These are phyloP conservation scores for Carnegiea gigantea DNA, from an alignment of 179 eudicot genomes.

Conservation along the genomic window DNA sequence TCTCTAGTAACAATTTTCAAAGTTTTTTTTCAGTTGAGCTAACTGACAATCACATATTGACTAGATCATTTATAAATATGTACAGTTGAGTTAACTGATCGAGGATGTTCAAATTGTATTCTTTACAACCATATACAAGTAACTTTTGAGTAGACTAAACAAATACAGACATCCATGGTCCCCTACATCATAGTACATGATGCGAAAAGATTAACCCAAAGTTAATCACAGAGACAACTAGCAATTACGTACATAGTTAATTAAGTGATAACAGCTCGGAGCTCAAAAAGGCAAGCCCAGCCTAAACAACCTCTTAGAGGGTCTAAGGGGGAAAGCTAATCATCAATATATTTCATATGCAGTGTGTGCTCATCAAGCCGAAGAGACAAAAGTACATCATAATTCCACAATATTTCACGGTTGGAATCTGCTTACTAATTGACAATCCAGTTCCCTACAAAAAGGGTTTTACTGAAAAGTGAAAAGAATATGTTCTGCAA, in stretches of 20 bases:
- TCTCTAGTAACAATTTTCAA: too few relatives aligned
- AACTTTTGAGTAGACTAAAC: not conserved
- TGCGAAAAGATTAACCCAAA: conserved; percentile 15
- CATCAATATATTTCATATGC: not conserved
- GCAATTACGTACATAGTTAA: not conserved
- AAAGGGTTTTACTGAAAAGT: not conserved
- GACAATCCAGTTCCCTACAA: conserved; percentile 13
- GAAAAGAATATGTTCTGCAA: not conserved
- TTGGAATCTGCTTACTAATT: conserved; percentile 18
- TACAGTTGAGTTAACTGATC: too few relatives aligned
- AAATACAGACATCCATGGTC: conserved; percentile 12
- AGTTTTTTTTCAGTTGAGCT: too few relatives aligned
- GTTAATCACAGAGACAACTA: not conserved
- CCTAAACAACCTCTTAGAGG: conserved; percentile 19
- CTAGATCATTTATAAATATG: too few relatives aligned
- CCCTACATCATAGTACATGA: conserved; percentile 13
- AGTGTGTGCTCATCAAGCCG: conserved; percentile 24
- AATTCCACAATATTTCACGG: not conserved
- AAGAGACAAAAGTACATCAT: conserved; percentile 32
- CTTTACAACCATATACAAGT: not conserved
- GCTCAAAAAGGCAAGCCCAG: conserved; percentile 16
- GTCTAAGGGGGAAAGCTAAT: conserved; percentile 18
- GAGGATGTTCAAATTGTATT: not conserved
- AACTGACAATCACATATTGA: too few relatives aligned
- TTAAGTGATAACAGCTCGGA: conserved; percentile 18